These are phyloP conservation scores for Paraleonurus japonicus DNA, from an alignment of 257 asterid species.

Conservation along the genomic window DNA sequence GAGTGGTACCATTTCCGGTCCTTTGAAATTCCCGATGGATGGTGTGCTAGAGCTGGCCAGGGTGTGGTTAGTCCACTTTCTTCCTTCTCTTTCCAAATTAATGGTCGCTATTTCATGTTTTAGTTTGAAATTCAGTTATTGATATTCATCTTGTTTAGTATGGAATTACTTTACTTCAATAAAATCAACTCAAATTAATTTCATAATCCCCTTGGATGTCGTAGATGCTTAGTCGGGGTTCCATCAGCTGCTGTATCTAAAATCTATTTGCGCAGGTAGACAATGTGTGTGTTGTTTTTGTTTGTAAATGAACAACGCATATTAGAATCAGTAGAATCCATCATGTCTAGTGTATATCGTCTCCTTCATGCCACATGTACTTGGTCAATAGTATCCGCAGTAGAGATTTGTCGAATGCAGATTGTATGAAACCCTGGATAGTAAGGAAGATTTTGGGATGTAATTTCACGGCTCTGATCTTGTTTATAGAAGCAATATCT, in stretches of 20 bases:
- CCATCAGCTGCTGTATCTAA: not conserved
- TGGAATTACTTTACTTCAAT: not conserved
- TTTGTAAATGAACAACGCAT: not conserved
- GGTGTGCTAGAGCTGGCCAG: slow-evolving; percentile 75
- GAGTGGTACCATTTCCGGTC: slow-evolving; percentile 69
- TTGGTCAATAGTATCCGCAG: not conserved
- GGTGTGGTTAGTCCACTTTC: slow-evolving; percentile 49
- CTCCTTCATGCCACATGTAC: not conserved
- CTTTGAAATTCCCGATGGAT: slow-evolving; percentile 47
- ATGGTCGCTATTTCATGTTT: not conserved
- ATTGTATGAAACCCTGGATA: not conserved
- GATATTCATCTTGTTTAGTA: not conserved
- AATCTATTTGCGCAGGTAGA: not conserved
- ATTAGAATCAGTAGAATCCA: not conserved
- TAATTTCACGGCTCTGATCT: too few species aligned
- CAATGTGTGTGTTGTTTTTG: not conserved
- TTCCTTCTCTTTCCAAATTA: not conserved
- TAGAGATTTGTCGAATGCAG: not conserved
- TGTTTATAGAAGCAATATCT: too few species aligned
- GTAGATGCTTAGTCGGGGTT: not conserved
- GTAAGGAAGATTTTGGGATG: not conserved
- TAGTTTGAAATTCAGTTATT: not conserved
- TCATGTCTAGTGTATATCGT: not conserved
- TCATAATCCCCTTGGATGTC: not conserved
- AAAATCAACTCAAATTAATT: not conserved